Evolutionary conservation across 2,329 filamentous ascomycete genomes (phyloP), one percentile per base, ranked within the genome.

Genomic region (Fusarium succisae): DNA sequence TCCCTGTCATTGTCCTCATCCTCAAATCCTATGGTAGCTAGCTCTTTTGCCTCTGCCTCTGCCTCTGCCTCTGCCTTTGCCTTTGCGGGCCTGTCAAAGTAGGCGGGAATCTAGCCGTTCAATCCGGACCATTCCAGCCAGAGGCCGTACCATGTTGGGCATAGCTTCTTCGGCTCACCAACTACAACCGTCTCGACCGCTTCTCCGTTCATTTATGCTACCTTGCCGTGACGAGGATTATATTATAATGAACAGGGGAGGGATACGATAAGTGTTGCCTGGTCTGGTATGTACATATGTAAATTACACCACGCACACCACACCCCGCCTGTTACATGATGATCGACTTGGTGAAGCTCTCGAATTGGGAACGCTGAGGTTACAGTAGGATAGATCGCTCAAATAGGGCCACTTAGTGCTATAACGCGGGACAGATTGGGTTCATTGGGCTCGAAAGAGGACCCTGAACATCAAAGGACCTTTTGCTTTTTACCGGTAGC

Each of bases 41-140:
- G 44, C 58, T 47, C 39, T 37, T 39, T 47, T 41, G 63, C 56
- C 61, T 68, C 56, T 45, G 30, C 17, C 39, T 26, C 7, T 26
- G 26, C 26, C 24, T 57, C 30, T 38, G 45, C 54, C 63, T 68
- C 30, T 38, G 45, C 54, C 63, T 68, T 58, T 45, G 28, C 30
- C 28, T 56, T 32, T 39, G 41, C 37, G 58, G 57, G 54, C 58
- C 64, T 77, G 75, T 74, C 72, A 71, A 70, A 73, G 30, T 67
- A 58, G 62, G 59, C 76, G 76, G 76, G 66, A 55, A 76, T 75
- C 76, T 74, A 77, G 67, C 76, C 76, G 76, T 57, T 39, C 48
- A 64, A 53, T 24, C 73, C 70, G 70, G 53, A 38, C 70, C 66
- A 61, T 66, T 58, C 35, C 51, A 61, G 61, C 67, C 59, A 72